Evolutionary conservation across 2,329 filamentous ascomycete genomes (phyloP).

Genomic region (Talaromyces sp.): DNA sequence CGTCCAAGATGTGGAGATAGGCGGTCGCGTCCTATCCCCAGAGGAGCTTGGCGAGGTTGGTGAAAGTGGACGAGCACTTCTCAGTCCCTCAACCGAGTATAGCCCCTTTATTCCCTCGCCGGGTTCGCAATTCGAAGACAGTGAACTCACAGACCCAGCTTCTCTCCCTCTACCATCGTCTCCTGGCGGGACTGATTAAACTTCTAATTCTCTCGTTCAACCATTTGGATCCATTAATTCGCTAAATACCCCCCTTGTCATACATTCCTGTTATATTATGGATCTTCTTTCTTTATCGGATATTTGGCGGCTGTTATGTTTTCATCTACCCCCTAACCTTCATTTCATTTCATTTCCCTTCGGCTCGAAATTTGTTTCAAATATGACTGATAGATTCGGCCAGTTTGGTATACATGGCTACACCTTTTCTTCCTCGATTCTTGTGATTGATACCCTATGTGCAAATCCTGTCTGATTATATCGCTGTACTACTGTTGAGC

Average conservation of each 20-base stretch:
- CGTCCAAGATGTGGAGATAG: constrained; percentile 77
- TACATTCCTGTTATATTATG: constrained; percentile 8
- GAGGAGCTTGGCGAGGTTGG: constrained; percentile 60
- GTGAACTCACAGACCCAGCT: constrained; percentile 11
- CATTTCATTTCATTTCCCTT: neutral
- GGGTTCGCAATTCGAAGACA: constrained; percentile 10
- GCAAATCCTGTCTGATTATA: constrained; percentile 16
- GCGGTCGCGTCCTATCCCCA: constrained; percentile 73
- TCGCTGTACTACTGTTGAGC: constrained; percentile 2
- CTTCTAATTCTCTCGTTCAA: constrained; percentile 13
- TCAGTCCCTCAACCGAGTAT: constrained; percentile 33
- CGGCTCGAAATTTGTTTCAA: too few relatives aligned
- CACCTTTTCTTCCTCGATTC: constrained; percentile 3
- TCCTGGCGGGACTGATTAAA: constrained; percentile 24
- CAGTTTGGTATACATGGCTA: constrained; percentile 5
- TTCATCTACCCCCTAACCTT: neutral
- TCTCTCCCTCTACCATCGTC: constrained; percentile 22
- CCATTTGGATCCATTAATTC: constrained; percentile 9
- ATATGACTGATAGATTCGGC: constrained; percentile 10
- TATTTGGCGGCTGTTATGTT: neutral
- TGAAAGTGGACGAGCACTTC: constrained; percentile 35
- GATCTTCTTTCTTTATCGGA: neutral
- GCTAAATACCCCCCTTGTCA: constrained; percentile 25
- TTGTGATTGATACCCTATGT: constrained; percentile 34
- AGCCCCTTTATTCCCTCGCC: neutral